phyloP scores from a whole-genome alignment of 2,329 filamentous ascomycete species.

The Pseudocercospora pini-densiflorae region DNA sequence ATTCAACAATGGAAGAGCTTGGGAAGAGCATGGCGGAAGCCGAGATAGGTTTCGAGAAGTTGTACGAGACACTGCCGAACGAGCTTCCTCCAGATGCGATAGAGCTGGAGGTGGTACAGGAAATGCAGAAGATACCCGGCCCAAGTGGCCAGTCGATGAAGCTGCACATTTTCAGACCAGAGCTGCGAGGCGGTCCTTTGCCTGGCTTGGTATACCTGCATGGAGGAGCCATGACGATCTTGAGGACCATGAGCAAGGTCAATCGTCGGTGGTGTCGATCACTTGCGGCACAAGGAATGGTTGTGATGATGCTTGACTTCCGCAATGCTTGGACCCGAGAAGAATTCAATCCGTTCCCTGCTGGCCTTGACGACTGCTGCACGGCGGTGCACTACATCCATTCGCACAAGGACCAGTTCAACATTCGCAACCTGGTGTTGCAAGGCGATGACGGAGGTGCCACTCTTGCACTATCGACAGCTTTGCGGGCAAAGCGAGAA shows the following conservation, averaged over 20 bases:
- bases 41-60: conserved; percentile 1
- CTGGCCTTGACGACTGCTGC: conserved; percentile 36
- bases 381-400: conserved; percentile 29
- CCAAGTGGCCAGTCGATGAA: not conserved
- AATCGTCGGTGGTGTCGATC: conserved; percentile 26
- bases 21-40: conserved; percentile 5
- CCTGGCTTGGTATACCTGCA: conserved; percentile 36
- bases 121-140: not conserved
- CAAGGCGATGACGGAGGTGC: conserved; percentile 38
- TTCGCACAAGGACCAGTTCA: conserved; percentile 27
- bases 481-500: conserved; percentile 30
- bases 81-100: conserved; percentile 1
- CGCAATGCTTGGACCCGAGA: conserved; percentile 33
- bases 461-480: conserved; percentile 35
- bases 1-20: conserved; percentile 7
- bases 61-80: conserved; percentile 6
- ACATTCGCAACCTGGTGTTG: conserved; percentile 33
- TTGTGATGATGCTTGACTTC: conserved; percentile 35
- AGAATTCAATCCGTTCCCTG: conserved; percentile 33
- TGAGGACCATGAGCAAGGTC: conserved; percentile 20
- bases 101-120: not conserved
- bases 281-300: conserved; percentile 28
- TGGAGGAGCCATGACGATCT: conserved; percentile 34
- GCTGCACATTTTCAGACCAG: not conserved
- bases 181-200: conserved; percentile 5